These are phyloP conservation scores for Heimioporus retisporus DNA, from an alignment of 1,284 basidiomycete species.

Conservation along the genomic window DNA sequence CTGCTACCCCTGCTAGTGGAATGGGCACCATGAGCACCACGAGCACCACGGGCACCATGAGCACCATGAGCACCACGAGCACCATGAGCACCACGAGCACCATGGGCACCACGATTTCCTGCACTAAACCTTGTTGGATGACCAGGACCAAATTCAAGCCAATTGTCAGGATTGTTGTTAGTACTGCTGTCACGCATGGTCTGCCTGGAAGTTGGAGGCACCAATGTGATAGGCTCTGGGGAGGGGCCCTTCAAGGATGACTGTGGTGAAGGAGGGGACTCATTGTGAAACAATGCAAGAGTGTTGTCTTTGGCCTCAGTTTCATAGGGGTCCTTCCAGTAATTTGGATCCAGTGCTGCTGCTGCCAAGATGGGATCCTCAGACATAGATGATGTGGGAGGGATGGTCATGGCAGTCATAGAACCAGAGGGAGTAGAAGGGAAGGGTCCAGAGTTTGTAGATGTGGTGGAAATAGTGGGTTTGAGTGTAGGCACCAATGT, in stretches of 20 bases:
- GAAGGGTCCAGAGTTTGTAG: too few species aligned
- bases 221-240: neutral
- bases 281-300: neutral
- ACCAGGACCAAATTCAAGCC: neutral
- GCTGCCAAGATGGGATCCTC: neutral
- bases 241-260: neutral
- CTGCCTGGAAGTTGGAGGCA: neutral
- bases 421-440: too few species aligned
- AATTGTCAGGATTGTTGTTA: neutral
- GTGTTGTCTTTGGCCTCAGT: neutral
- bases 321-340: neutral
- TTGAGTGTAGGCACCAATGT: too few species aligned
- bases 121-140: neutral
- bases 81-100: too few species aligned
- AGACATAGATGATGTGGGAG: too few species aligned
- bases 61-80: too few species aligned
- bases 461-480: too few species aligned
- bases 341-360: neutral
- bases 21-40: neutral
- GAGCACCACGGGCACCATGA: too few species aligned
- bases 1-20: neutral
- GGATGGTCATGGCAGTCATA: too few species aligned
- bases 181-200: neutral
- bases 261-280: neutral
- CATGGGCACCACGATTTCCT: neutral